These are phyloP conservation scores for Aureobasidium sp. DNA, from an alignment of 2,329 filamentous ascomycete species.

Conservation along the genomic window DNA sequence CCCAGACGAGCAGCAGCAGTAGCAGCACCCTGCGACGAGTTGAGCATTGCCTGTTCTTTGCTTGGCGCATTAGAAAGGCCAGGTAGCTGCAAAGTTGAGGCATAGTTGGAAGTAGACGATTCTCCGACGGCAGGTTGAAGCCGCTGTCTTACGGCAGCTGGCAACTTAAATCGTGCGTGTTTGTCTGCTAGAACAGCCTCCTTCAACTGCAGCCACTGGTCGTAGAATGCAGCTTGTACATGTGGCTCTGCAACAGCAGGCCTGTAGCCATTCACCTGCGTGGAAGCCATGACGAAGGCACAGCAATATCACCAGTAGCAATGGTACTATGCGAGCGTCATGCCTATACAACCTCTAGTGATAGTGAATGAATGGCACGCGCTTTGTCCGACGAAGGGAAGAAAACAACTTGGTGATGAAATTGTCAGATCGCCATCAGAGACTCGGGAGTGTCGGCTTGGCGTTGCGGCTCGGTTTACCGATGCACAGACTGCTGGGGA, in stretches of 20 bases:
- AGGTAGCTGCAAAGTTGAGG: not conserved
- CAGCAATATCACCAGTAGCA: not conserved
- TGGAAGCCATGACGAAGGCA: not conserved
- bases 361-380: slow-evolving; percentile 1
- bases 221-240: slow-evolving; percentile 48
- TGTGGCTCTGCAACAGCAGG: not conserved
- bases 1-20: not conserved
- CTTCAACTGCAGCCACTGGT: slow-evolving; percentile 71
- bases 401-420: not conserved
- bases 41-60: not conserved
- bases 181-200: slow-evolving; percentile 73
- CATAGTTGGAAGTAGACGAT: not conserved
- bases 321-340: not conserved
- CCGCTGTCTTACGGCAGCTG: slow-evolving; percentile 41
- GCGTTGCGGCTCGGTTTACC: not conserved
- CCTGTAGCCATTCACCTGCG: slow-evolving; percentile 11
- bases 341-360: slow-evolving; percentile 1
- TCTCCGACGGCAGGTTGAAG: slow-evolving; percentile 5
- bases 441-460: not conserved
- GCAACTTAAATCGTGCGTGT: slow-evolving; percentile 55
- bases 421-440: slow-evolving; percentile 1
- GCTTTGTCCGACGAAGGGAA: not conserved
- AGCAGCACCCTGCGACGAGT: not conserved
- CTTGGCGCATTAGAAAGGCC: not conserved
- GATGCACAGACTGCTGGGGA: not conserved